Evolutionary conservation across 2,329 filamentous ascomycete species (phyloP), one percentile per base, ranked within the genome.

Genomic region (Incumbomyces delicatus): DNA sequence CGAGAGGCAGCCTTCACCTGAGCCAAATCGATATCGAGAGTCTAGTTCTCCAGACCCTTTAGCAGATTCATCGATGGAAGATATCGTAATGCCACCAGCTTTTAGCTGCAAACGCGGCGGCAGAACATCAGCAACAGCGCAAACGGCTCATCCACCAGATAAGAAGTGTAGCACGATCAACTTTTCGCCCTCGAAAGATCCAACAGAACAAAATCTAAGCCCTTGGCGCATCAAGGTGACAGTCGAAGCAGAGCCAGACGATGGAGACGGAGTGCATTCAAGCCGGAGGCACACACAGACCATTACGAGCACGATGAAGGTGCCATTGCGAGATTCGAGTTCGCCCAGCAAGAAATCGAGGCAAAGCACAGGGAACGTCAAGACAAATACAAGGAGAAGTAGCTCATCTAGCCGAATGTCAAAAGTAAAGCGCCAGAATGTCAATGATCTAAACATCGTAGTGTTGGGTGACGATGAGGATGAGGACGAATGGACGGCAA

Each of bases 191-290:
- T 35, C 44, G 7, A 39, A 44, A 31, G 47, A 31, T n/a, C 44
- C 56, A 7, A 51, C 49, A 1, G 49, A 57, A 45, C 67, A 68
- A 57, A 55, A 47, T 30, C 56, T 66, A 12, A 72, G 68, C 52
- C 69, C 69, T 22, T 71, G 69, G 69, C 65, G 67, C 46, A 71
- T 72, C 48, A 62, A 66, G 37, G 67, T 72, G 18, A 72, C 69
- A 0, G 63, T 72, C 31, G 68, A 72, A 56, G 69, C 69, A 16
- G 68, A 68, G 36, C 66, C 57, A 18, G 61, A 72, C 44, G 67
- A 69, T 32, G 65, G 64, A 29, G 62, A 60, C 31, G 54, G 60
- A 33, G 59, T 63, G 39, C 51, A 58, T 36, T 47, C 16, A 59
- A 57, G 37, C 58, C 41, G 29, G 12, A 22, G 33, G 10, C 49